phyloP scores from a whole-genome alignment of 257 asterid species.

The Nicotiana tabacum region DNA sequence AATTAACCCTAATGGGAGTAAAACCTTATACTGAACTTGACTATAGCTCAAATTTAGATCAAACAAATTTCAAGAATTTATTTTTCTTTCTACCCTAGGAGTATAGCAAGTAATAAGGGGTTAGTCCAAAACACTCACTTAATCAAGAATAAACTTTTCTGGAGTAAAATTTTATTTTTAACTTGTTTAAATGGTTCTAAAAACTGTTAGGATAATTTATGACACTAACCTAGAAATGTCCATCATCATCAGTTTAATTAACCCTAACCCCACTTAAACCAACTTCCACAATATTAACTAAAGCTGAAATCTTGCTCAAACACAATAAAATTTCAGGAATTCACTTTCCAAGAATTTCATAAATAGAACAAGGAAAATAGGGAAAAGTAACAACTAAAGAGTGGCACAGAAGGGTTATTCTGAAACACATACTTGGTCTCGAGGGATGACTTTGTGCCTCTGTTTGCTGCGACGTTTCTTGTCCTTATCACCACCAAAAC shows the following conservation, averaged over 20 bases:
- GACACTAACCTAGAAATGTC: not conserved
- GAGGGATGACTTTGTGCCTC: constrained; percentile 48
- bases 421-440: constrained; percentile 39
- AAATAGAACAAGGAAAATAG: not conserved
- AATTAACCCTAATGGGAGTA: not conserved
- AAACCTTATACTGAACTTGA: not conserved
- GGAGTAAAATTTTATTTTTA: not conserved
- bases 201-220: too few relatives aligned
- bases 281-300: not conserved
- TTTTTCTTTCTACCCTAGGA: not conserved
- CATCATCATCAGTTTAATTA: not conserved
- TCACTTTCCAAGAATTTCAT: not conserved
- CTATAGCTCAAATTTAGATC: not conserved
- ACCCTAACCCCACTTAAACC: not conserved
- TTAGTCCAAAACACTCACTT: not conserved
- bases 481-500: constrained; percentile 72
- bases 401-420: not conserved
- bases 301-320: not conserved
- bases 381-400: not conserved
- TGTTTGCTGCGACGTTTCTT: constrained; percentile 50
- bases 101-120: not conserved
- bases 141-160: not conserved
- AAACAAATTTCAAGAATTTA: not conserved
- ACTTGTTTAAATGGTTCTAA: not conserved
- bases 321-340: not conserved